Evolutionary conservation across 2,329 filamentous ascomycete species (phyloP), one percentile per base, ranked within the genome.

Genomic region (Aspergillus sp.): DNA sequence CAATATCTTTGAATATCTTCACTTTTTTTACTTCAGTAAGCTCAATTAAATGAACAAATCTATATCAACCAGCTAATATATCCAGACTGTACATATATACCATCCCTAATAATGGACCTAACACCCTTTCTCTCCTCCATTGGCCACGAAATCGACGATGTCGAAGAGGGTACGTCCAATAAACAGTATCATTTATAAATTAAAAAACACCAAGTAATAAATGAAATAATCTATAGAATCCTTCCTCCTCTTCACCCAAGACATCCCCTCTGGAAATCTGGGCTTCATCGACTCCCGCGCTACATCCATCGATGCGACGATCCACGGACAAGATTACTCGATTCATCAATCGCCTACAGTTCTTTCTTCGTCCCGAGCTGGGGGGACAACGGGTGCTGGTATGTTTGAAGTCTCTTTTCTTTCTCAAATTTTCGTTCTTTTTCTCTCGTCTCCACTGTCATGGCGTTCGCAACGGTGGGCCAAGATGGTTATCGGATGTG

Each of bases 281-380:
- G 93, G 91, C 59, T 93, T 96, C 67, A 71, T 97, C 50, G 85
- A 95, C 63, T 73, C 86, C 11, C 81, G 78, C 51, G 82, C 86
- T 7, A 63, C 76, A 1, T 67, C 71, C 2, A 65, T 96, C 31
- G 79, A 88, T 9, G 62, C 95, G 46, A 76, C 76, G 30, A 77
- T 97, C 48, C 80, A 74, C 43, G 82, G 76, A 43, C 76, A 75
- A 41, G 87, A 95, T 59, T 81, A 89, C 46, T 79, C 77, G 30
- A 85, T 97, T 54, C 77, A 83, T 49, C 93, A 97, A 66, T 95
- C 89, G 2, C 91, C 90, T 1, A 80, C 82, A 7, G 75, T 97
- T 7, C 77, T 98, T 32, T 83, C 82, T 2, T 95, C 90, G 1
- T 79, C 82, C 49, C 81, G 90, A 29, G 76, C 80, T 27, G 83